A percentile compares a stretch with the other conserved stretches of the same genome.
Conservation (phyloP, 345 rosid species). For the Brassica incana region DNA sequence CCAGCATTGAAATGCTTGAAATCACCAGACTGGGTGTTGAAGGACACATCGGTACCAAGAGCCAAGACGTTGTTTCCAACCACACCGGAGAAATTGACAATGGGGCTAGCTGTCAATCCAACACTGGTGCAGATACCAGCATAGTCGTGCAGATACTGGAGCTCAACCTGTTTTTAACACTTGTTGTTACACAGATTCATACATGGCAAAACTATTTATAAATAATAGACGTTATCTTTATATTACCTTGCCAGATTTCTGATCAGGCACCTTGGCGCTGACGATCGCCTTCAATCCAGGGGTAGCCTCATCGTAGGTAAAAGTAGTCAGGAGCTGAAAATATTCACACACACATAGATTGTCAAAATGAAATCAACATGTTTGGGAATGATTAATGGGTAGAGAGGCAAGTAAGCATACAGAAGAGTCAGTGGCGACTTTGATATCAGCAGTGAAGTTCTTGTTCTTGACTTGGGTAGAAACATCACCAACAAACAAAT, state of each 20-base stretch:
- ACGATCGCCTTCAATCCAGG: constrained; percentile 89
- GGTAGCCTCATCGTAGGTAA: constrained; percentile 84
- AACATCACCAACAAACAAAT: constrained; percentile 74
- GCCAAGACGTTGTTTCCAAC: constrained; percentile 61
- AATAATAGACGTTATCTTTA: background rate
- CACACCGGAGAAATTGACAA: constrained; percentile 88
- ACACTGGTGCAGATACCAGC: constrained; percentile 84
- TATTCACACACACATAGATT: background rate
- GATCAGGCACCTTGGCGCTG: constrained; percentile 84
- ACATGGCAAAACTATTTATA: background rate
- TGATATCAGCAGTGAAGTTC: constrained; percentile 82
- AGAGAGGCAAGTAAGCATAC: constrained; percentile 31
- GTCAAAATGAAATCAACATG: background rate
- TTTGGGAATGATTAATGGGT: background rate
- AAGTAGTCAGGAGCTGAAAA: constrained; percentile 70
- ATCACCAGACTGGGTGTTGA: constrained; percentile 73
- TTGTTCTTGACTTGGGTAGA: constrained; percentile 86
- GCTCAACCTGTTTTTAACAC: constrained; percentile 59
- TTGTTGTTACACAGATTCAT: background rate
- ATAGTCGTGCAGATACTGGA: constrained; percentile 88
- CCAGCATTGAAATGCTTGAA: constrained; percentile 81
- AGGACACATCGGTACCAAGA: constrained; percentile 86
- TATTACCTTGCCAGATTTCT: constrained; percentile 83
- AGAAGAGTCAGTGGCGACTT: constrained; percentile 79
- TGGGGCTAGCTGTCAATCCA: constrained; percentile 80